Conservation (phyloP, 1,139 yeast genomes). For the Suhomyces choctaworum region DNA sequence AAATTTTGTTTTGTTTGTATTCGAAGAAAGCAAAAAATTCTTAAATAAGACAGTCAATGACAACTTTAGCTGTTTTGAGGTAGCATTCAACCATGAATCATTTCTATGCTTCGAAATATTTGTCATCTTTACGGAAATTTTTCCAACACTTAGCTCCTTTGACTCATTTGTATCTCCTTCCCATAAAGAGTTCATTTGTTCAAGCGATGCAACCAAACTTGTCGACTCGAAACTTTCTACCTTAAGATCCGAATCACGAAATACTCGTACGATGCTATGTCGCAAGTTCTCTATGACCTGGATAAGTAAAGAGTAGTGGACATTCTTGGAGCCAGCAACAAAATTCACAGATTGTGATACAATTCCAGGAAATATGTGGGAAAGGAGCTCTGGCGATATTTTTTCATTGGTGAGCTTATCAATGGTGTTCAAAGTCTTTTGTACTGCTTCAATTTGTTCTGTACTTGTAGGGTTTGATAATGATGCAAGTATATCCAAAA, state of each 20-base stretch:
- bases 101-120: conserved; percentile 36
- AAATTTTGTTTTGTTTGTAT: conserved; percentile 18
- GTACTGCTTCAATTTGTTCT: conserved; percentile 22
- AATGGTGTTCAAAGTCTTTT: conserved; percentile 17
- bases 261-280: conserved; percentile 37
- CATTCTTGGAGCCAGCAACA: conserved; percentile 21
- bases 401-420: conserved; percentile 16
- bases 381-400: conserved; percentile 32
- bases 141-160: conserved; percentile 8
- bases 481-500: conserved; percentile 21
- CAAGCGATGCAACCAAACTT: conserved; percentile 6
- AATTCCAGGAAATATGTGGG: conserved; percentile 44
- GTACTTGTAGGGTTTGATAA: conserved; percentile 8
- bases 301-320: conserved; percentile 28
- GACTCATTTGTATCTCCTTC: conserved; percentile 4
- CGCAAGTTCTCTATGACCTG: conserved; percentile 24
- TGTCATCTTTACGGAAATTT: conserved; percentile 8
- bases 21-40: conserved; percentile 19
- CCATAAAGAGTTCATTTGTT: conserved; percentile 25
- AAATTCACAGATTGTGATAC: conserved; percentile 36
- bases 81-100: conserved; percentile 62
- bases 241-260: conserved; percentile 29
- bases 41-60: conserved; percentile 41
- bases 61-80: conserved; percentile 58
- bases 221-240: conserved; percentile 10